Evolutionary conservation across 164 flowering plant genomes (phyloP).

Genomic region (Cinnamomum chago): DNA sequence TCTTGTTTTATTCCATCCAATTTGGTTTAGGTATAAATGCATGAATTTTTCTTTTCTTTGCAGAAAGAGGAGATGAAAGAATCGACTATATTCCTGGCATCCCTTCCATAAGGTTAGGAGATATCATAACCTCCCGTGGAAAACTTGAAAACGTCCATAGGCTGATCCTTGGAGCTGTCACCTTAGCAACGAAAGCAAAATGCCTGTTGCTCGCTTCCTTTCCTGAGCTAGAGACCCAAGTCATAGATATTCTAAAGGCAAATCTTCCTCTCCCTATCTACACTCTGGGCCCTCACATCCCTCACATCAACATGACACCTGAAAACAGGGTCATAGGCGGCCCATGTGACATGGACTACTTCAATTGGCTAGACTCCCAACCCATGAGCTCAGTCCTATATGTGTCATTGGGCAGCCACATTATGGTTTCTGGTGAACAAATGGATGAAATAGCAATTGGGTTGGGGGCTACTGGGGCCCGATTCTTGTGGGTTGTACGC

Average conservation of each 20-base stretch:
- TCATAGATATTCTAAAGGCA: conserved; percentile 24
- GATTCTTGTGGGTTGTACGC: conserved; percentile 43
- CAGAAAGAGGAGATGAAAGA: conserved; percentile 30
- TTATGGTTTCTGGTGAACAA: conserved; percentile 26
- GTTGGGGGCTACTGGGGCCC: conserved; percentile 25
- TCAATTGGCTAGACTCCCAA: conserved; percentile 44
- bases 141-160: conserved; percentile 1
- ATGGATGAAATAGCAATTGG: conserved; percentile 36
- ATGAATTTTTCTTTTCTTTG: not conserved
- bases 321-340: not conserved
- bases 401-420: conserved; percentile 43
- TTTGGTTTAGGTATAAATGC: not conserved
- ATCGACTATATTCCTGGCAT: conserved; percentile 55
- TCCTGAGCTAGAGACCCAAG: conserved; percentile 47
- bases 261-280: conserved; percentile 29
- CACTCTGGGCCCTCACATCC: conserved; percentile 46
- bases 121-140: conserved; percentile 27
- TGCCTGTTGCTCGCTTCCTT: conserved; percentile 39
- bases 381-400: conserved; percentile 36
- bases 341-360: conserved; percentile 12
- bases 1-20: not conserved
- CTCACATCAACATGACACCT: conserved; percentile 22
- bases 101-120: conserved; percentile 30
- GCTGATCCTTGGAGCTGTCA: conserved; percentile 8
- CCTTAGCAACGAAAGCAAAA: conserved; percentile 27